phyloP scores from a whole-genome alignment of 108 stramenopile genomes.

The Mayamaea pseudoterrestris region DNA sequence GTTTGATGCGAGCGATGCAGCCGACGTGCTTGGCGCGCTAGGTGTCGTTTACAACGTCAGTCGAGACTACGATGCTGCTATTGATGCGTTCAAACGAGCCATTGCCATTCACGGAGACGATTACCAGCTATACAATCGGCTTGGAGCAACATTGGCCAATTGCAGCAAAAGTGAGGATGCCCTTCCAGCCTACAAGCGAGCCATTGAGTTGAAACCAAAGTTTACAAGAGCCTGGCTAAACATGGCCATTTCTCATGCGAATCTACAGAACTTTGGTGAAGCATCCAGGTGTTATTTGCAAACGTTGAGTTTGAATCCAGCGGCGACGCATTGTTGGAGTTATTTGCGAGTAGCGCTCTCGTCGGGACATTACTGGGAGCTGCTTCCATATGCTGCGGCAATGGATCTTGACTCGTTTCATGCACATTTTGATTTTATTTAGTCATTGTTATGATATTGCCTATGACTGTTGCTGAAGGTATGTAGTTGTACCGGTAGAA shows the following conservation, averaged over 20 bases:
- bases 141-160: conserved; percentile 96
- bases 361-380: conserved; percentile 82
- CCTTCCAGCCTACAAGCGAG: conserved; percentile 65
- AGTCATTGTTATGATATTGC: too few relatives aligned
- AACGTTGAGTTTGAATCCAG: conserved; percentile 82
- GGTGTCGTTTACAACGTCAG: conserved; percentile 92
- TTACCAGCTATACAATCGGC: conserved; percentile 85
- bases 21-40: conserved; percentile 77
- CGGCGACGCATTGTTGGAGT: conserved; percentile 87
- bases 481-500: too few relatives aligned
- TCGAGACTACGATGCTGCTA: conserved; percentile 79
- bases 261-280: conserved; percentile 75
- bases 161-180: conserved; percentile 76
- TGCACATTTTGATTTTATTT: conserved; percentile 82
- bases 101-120: conserved; percentile 59
- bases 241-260: conserved; percentile 89
- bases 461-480: too few relatives aligned
- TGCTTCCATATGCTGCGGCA: conserved; percentile 64
- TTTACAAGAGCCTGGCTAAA: conserved; percentile 96
- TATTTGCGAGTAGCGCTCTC: conserved; percentile 91
- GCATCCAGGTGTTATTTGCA: conserved; percentile 89
- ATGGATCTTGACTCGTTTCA: conserved; percentile 64
- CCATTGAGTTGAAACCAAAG: conserved; percentile 78
- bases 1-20: conserved; percentile 41
- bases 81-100: conserved; percentile 60